phyloP scores from a whole-genome alignment of 129 eudicot species.

The Centaurea solstitialis region DNA sequence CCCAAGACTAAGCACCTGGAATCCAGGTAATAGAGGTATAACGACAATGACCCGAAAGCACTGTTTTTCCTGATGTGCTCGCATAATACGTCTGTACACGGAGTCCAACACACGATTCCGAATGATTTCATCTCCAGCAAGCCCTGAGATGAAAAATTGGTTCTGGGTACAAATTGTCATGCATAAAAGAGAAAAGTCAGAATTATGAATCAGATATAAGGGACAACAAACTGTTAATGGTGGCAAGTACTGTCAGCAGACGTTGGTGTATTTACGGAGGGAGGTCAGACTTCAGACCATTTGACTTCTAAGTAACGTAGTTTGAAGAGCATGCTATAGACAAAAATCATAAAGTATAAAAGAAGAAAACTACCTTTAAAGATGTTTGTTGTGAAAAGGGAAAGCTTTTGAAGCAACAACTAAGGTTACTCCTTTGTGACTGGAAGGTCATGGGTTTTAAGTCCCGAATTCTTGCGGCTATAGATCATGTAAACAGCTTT shows the following conservation, averaged over 20 bases:
- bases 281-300: not conserved
- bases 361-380: no score
- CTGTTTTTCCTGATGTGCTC: constrained; percentile 79
- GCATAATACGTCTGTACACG: constrained; percentile 69
- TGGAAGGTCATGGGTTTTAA: not conserved
- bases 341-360: not conserved
- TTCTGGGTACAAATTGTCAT: constrained; percentile 58
- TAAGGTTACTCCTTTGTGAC: not conserved
- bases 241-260: not conserved
- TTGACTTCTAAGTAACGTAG: not conserved
- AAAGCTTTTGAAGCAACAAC: no score
- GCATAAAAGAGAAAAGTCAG: constrained; percentile 24
- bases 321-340: not conserved
- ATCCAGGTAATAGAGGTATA: constrained; percentile 96
- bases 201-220: not conserved
- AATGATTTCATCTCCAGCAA: constrained; percentile 84
- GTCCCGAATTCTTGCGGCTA: not conserved
- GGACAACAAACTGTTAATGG: not conserved
- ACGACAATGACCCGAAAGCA: constrained; percentile 85
- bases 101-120: constrained; percentile 85
- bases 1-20: constrained; percentile 54
- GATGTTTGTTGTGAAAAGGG: no score
- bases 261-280: not conserved
- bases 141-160: constrained; percentile 98
- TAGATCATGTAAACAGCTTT: no score